Percentiles rank a stretch among this genome's conserved stretches.
phyloP scores from a whole-genome alignment of 2,329 filamentous ascomycete species.

The Hypoxylon sp. region DNA sequence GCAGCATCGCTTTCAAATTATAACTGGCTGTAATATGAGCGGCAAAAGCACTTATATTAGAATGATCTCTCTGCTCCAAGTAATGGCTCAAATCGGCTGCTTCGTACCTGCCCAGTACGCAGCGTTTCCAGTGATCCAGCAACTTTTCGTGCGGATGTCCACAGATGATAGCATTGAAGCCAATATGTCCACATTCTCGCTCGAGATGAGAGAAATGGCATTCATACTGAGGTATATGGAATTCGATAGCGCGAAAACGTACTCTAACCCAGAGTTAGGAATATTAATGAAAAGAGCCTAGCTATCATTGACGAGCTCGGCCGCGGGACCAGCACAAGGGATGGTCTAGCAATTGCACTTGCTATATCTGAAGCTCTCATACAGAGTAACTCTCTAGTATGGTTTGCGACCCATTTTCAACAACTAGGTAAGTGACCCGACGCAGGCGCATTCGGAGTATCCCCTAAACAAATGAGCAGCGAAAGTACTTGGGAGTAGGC shows the following conservation, averaged over 20 bases:
- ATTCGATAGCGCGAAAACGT: background rate
- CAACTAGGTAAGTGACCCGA: conserved; percentile 71
- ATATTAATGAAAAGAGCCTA: conserved; percentile 82
- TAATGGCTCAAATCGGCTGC: conserved; percentile 95
- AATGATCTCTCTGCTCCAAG: conserved; percentile 83
- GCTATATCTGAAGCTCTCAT: conserved; percentile 91
- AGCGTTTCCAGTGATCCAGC: conserved; percentile 82
- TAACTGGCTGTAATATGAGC: conserved; percentile 98
- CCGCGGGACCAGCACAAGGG: conserved; percentile 87
- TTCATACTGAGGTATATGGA: conserved; percentile 79
- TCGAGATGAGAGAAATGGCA: conserved; percentile 96
- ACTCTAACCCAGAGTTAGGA: conserved; percentile 60
- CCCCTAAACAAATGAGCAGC: conserved; percentile 60
- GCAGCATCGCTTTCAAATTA: conserved; percentile 88
- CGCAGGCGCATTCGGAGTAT: background rate
- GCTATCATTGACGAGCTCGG: conserved; percentile 94
- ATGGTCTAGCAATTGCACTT: conserved; percentile 90
- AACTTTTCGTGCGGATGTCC: conserved; percentile 89
- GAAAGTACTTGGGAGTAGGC: conserved; percentile 78
- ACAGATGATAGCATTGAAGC: conserved; percentile 90
- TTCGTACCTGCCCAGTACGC: conserved; percentile 92
- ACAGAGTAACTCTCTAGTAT: conserved; percentile 82
- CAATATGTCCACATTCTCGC: conserved; percentile 92
- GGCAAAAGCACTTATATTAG: conserved; percentile 97
- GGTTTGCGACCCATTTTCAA: conserved; percentile 94